Evolutionary conservation across 2,329 filamentous ascomycete species (phyloP).

Genomic region (Curvularia sp.): DNA sequence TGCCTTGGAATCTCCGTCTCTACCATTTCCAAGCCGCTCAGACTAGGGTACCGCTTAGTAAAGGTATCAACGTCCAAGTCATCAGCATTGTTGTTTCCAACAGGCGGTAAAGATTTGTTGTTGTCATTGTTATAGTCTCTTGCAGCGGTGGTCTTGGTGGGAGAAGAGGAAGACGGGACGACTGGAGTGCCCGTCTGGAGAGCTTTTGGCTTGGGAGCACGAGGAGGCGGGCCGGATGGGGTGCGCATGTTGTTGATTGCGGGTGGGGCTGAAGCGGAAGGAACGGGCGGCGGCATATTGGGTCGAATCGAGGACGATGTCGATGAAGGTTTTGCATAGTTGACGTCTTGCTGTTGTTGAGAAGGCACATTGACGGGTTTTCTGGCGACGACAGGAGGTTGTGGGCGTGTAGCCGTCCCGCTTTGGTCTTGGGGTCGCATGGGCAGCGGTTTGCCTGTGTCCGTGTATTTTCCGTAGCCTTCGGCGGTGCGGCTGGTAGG

Average conservation of each 20-base stretch:
- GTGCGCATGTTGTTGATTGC: constrained; percentile 38
- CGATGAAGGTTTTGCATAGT: constrained; percentile 36
- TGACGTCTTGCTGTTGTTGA: constrained; percentile 32
- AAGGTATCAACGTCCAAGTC: constrained; percentile 72
- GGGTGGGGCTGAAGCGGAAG: constrained; percentile 46
- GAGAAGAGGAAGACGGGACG: constrained; percentile 13
- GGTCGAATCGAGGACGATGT: constrained; percentile 32
- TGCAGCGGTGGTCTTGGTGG: constrained; percentile 1
- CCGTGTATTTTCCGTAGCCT: constrained; percentile 89
- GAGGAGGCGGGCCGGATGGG: constrained; percentile 53
- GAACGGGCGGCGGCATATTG: constrained; percentile 29
- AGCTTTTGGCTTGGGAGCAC: constrained; percentile 67
- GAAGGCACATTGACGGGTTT: constrained; percentile 58
- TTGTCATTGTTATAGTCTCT: not conserved
- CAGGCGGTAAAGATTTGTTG: constrained; percentile 29
- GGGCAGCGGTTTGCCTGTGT: constrained; percentile 42
- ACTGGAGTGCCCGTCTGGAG: constrained; percentile 57
- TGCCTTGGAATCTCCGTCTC: constrained; percentile 65
- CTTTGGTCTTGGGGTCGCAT: constrained; percentile 40
- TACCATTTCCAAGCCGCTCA: constrained; percentile 87
- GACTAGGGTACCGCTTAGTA: constrained; percentile 83
- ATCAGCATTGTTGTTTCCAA: constrained; percentile 54
- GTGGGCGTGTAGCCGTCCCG: constrained; percentile 15
- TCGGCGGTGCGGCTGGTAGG: constrained; percentile 75
- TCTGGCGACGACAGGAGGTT: constrained; percentile 43